phyloP scores from a whole-genome alignment of 805 yeast species.

The Lipomyces sp. region DNA sequence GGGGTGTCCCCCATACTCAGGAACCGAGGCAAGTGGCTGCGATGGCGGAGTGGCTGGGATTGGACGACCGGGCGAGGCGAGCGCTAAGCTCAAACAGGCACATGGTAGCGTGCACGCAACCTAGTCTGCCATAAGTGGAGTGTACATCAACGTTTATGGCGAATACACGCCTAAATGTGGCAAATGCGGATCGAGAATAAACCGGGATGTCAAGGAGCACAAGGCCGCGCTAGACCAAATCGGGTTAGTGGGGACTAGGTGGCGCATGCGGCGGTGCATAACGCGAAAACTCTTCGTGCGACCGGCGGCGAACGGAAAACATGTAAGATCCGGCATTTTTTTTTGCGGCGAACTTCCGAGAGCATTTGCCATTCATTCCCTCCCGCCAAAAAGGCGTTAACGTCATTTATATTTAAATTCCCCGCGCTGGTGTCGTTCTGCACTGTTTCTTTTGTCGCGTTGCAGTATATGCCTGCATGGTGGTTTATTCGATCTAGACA shows the following conservation, averaged over 20 bases:
- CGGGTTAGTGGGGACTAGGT: background rate
- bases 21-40: constrained; percentile 2
- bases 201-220: background rate
- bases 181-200: background rate
- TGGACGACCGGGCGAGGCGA: background rate
- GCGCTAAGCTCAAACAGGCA: constrained; percentile 2
- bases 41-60: background rate
- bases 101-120: background rate
- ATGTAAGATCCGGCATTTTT: background rate
- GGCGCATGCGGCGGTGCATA: background rate
- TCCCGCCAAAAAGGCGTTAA: no score
- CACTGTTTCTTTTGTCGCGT: background rate
- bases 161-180: background rate
- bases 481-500: background rate
- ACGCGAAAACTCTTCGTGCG: background rate
- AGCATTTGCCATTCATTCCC: background rate
- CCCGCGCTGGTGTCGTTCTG: background rate
- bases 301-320: background rate
- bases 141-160: background rate
- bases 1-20: background rate
- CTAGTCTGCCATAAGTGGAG: background rate
- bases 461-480: background rate
- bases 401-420: background rate
- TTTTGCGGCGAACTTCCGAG: background rate
- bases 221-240: background rate